Conservation (phyloP, 495 filamentous ascomycete species). For the Alectoria sarmentosa region DNA sequence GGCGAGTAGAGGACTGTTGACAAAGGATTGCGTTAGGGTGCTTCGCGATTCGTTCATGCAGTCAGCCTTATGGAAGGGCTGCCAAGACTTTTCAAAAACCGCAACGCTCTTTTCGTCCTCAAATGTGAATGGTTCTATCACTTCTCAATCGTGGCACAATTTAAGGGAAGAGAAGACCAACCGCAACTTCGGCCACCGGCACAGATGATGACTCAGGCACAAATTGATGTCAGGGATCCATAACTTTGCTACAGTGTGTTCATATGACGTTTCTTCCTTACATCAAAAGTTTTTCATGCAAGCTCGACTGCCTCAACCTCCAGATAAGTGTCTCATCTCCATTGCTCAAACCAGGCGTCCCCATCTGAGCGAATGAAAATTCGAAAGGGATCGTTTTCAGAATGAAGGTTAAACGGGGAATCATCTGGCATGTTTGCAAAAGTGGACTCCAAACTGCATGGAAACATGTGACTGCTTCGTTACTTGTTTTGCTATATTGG, state of each 20-base stretch:
- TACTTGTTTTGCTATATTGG: not conserved
- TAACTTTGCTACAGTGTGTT: not conserved
- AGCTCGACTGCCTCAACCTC: not conserved
- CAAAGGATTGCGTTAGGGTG: too few relatives aligned
- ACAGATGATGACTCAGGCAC: too few relatives aligned
- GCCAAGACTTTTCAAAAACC: not conserved
- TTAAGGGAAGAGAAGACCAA: not conserved
- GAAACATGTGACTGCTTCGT: not conserved
- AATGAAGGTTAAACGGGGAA: not conserved
- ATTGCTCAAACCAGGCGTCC: not conserved
- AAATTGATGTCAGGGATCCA: not conserved
- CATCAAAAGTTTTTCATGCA: not conserved
- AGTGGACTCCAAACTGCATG: not conserved
- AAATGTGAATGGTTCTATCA: not conserved
- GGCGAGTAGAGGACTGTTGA: too few relatives aligned
- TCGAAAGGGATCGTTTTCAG: not conserved
- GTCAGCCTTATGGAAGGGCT: slow-evolving; percentile 1
- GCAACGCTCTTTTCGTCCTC: not conserved
- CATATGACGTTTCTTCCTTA: not conserved
- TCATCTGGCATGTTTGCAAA: not conserved
- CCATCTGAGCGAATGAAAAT: not conserved
- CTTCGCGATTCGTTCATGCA: too few relatives aligned
- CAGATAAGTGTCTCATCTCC: not conserved
- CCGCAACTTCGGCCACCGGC: not conserved
- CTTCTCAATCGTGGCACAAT: too few relatives aligned